Evolutionary conservation across 2,329 filamentous ascomycete genomes (phyloP).

Genomic region (Pseudovirgaria hyperparasitica): DNA sequence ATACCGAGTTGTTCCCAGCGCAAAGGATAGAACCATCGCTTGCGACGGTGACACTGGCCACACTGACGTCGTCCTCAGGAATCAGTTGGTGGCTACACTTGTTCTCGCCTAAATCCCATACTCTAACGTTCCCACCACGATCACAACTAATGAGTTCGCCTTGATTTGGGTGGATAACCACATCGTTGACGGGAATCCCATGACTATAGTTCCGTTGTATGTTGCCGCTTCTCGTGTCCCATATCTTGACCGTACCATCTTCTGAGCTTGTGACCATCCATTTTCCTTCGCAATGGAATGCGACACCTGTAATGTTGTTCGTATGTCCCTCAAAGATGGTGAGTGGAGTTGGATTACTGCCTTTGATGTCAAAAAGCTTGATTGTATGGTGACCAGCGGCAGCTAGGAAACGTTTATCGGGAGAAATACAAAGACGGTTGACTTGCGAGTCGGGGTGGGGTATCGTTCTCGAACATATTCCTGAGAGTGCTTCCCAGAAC

Average conservation of each 20-base stretch:
- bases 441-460: constrained; percentile 97
- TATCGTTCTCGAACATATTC: constrained; percentile 95
- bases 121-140: constrained; percentile 76
- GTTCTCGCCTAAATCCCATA: constrained; percentile 96
- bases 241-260: constrained; percentile 93
- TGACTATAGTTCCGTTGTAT: constrained; percentile 92
- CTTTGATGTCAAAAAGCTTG: constrained; percentile 98
- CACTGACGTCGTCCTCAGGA: constrained; percentile 86
- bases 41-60: constrained; percentile 90
- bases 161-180: constrained; percentile 99
- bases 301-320: constrained; percentile 89
- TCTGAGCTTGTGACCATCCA: constrained; percentile 99
- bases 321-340: constrained; percentile 94
- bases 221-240: constrained; percentile 76
- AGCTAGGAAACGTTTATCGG: constrained; percentile 91
- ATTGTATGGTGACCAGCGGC: constrained; percentile 72
- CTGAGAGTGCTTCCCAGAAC: constrained; percentile 97
- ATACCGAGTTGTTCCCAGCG: constrained; percentile 79
- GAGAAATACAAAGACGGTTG: constrained; percentile 94
- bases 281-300: constrained; percentile 97
- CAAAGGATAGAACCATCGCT: constrained; percentile 88
- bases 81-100: constrained; percentile 94
- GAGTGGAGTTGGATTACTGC: constrained; percentile 87
- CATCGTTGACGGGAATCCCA: constrained; percentile 81
- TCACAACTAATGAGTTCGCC: constrained; percentile 97